A percentile compares a stretch with the other conserved stretches of the same genome.
Conservation (phyloP, 225 moss, liverwort and hornwort species). For the Polytrichum commune region DNA sequence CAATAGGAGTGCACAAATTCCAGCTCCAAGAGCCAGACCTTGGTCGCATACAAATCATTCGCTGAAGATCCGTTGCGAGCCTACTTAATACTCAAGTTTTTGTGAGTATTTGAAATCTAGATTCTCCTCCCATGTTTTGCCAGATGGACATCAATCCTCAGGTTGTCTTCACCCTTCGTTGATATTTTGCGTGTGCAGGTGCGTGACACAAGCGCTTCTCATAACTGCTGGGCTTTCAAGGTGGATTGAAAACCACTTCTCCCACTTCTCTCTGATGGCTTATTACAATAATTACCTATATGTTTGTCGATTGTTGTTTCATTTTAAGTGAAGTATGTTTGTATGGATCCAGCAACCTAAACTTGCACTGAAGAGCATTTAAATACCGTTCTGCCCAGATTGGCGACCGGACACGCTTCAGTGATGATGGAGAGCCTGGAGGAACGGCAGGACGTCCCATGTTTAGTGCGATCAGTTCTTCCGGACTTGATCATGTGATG, state of each 20-base stretch:
- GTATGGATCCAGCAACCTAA: too few relatives aligned
- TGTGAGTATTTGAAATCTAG: background rate
- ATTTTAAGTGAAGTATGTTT: too few relatives aligned
- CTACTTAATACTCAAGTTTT: background rate
- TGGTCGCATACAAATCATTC: background rate
- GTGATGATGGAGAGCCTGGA: conserved; percentile 74
- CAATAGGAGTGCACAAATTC: background rate
- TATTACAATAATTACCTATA: too few relatives aligned
- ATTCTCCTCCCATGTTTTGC: background rate
- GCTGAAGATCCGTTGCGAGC: background rate
- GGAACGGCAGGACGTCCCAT: conserved; percentile 66
- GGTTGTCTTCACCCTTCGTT: background rate
- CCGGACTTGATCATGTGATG: conserved; percentile 58
- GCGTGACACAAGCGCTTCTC: conserved; percentile 54
- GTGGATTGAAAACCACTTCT: conserved; percentile 21
- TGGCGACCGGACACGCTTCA: conserved; percentile 50
- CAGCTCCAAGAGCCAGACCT: background rate
- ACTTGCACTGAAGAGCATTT: background rate
- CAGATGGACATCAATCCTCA: background rate
- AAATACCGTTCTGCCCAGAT: conserved; percentile 27
- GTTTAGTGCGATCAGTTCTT: conserved; percentile 41
- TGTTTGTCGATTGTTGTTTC: too few relatives aligned
- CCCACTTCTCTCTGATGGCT: too few relatives aligned
- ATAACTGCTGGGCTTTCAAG: conserved; percentile 76
- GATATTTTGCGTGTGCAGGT: conserved; percentile 25